phyloP scores from a whole-genome alignment of 768 basidiomycete genomes.

The Filobasidium wieringae region DNA sequence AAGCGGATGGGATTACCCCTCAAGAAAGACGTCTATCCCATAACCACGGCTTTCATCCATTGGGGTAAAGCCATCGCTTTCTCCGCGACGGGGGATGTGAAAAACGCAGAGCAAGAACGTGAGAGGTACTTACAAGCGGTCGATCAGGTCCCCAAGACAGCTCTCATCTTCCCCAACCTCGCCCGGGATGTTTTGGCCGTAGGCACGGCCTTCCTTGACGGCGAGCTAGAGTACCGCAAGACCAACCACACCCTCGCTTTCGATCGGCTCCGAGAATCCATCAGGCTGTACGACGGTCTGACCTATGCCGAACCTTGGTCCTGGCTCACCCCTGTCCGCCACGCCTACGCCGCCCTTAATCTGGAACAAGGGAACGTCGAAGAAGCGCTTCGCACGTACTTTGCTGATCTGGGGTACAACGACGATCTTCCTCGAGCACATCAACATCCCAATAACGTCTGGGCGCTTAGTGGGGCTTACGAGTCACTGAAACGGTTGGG shows the following conservation, averaged over 20 bases:
- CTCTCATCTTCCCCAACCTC: constrained; percentile 24
- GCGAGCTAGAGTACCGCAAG: constrained; percentile 30
- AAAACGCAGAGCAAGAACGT: constrained; percentile 16
- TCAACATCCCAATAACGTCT: constrained; percentile 32
- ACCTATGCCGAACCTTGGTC: constrained; percentile 29
- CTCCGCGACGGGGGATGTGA: constrained; percentile 16
- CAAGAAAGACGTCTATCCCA: constrained; percentile 17
- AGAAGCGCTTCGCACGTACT: constrained; percentile 21
- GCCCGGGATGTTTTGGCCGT: constrained; percentile 16
- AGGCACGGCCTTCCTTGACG: constrained; percentile 24
- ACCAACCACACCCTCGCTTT: constrained; percentile 25
- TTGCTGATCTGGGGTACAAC: constrained; percentile 25
- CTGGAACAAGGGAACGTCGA: constrained; percentile 24
- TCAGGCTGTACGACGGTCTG: constrained; percentile 20
- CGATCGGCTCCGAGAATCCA: constrained; percentile 20
- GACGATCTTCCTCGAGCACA: constrained; percentile 17
- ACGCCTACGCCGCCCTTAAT: constrained; percentile 27
- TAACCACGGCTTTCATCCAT: constrained; percentile 17
- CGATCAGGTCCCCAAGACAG: constrained; percentile 13
- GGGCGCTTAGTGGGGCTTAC: constrained; percentile 29
- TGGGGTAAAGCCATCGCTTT: constrained; percentile 24
- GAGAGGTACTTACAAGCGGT: constrained; percentile 5
- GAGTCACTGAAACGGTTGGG: constrained; percentile 24
- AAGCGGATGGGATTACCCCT: constrained; percentile 4
- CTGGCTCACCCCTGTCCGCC: constrained; percentile 30